Percentiles rank a stretch among this genome's conserved stretches.
Conservation (phyloP, 768 basidiomycete genomes). For the Kwoniella sp. region DNA sequence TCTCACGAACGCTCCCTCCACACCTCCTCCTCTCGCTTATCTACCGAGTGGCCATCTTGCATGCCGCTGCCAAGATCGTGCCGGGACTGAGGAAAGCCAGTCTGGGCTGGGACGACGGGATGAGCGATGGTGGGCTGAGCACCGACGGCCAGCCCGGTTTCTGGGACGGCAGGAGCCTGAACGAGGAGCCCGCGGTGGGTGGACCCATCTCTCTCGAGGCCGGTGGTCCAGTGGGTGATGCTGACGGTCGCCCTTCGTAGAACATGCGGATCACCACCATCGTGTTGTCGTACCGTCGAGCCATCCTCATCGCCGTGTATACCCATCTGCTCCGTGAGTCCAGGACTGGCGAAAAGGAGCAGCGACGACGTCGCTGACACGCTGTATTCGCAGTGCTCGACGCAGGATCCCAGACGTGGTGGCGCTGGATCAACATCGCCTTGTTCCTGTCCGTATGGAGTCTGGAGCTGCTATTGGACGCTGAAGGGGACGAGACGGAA, state of each 20-base stretch:
- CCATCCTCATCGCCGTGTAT: slow-evolving; percentile 50
- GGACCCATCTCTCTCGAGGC: background rate
- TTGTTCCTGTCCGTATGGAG: slow-evolving; percentile 46
- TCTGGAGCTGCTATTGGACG: slow-evolving; percentile 46
- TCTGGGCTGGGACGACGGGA: slow-evolving; percentile 42
- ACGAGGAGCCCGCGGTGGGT: slow-evolving; percentile 46
- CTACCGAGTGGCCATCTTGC: slow-evolving; percentile 49
- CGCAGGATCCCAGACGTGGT: slow-evolving; percentile 49
- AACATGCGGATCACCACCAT: slow-evolving; percentile 49
- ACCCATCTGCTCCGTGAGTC: slow-evolving; percentile 50
- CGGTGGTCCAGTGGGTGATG: too few species aligned
- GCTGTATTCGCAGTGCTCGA: slow-evolving; percentile 41
- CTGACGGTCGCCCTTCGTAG: too few species aligned
- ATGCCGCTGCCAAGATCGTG: slow-evolving; percentile 48
- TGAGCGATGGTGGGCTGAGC: slow-evolving; percentile 19
- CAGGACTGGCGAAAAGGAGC: too few species aligned
- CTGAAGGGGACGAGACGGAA: slow-evolving; percentile 45
- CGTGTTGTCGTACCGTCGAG: slow-evolving; percentile 47
- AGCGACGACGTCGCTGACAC: too few species aligned
- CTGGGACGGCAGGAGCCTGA: slow-evolving; percentile 46
- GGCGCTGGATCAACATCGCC: slow-evolving; percentile 47
- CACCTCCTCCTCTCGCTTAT: slow-evolving; percentile 47
- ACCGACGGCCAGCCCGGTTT: slow-evolving; percentile 22
- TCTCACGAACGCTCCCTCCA: slow-evolving; percentile 38
- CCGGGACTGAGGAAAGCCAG: slow-evolving; percentile 45